Evolutionary conservation across 108 stramenopile genomes (phyloP), one percentile per base, ranked within the genome.

Genomic region (Nitzschia inconspicua): DNA sequence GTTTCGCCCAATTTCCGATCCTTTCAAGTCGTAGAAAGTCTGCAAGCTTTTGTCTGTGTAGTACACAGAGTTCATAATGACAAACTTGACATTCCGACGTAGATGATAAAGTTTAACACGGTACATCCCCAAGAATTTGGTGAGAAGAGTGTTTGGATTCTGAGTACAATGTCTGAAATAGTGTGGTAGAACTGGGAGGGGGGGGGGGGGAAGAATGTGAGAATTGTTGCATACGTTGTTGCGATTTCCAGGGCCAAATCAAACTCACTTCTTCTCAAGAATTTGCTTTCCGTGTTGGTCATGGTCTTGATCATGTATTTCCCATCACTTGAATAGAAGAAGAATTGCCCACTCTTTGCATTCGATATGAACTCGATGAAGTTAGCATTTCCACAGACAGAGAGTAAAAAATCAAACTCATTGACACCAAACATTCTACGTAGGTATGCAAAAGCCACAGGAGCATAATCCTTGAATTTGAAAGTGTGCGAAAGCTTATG

Each of bases 291-390:
- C 14, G 87, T 88, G 60, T 97, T 91, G 4, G 96, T 97, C 95
- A 97, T 96, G 30, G 96, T 96, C 72, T 96, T 98, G 76, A 98
- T 95, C 95, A 98, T 95, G 56, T 90, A 98, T 51, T 84, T 86
- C 47, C 97, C 98, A 72, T 99, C 98, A 68, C 93, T 94, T 5
- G 95, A 96, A 56, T 97, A 99, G 68, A 99, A 99, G 74, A 99
- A 98, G 66, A 98, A 99, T 60, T 98, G 96, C 13, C 96, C 97
- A 63, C 85, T 88, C 70, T 98, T 98, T 22, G 98, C 96, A 63
- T 99, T 99, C 34, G 94, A 92, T 56, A 97, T 94, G 75, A 99
- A 99, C 77, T 99, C 97, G 41, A 99, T 89, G 79, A 93, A 98
- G 65, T 98, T 94, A 52, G 97, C 95, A 72, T 95, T 95, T 54